Percentiles rank a stretch among this genome's conserved stretches.
phyloP scores from a whole-genome alignment of 352 stramenopile species.

The Globisporangium paddicum region DNA sequence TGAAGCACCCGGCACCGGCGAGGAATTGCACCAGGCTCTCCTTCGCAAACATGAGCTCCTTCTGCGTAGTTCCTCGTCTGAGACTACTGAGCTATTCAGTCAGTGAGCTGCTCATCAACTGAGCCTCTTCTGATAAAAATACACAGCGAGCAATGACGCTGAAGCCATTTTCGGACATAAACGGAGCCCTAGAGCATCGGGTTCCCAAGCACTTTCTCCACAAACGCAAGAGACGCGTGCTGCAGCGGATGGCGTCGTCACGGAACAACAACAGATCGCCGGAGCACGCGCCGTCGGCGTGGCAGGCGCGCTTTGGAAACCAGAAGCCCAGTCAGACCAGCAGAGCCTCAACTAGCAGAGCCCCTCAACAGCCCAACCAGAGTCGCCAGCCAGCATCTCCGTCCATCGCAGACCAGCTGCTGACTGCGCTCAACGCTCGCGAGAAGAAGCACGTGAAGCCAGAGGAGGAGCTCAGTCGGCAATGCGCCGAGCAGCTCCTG shows the following conservation, averaged over 20 bases:
- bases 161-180: constrained; percentile 1
- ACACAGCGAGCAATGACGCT: background rate
- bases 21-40: constrained; percentile 64
- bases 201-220: background rate
- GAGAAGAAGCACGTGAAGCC: constrained; percentile 13
- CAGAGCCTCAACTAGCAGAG: constrained; percentile 1
- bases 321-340: constrained; percentile 17
- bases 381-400: constrained; percentile 3
- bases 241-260: background rate
- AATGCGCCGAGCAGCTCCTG: constrained; percentile 50
- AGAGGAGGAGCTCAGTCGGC: constrained; percentile 29
- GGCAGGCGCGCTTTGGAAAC: constrained; percentile 54
- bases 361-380: background rate
- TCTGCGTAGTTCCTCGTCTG: background rate
- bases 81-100: background rate
- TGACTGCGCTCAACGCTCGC: constrained; percentile 24
- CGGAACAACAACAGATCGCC: constrained; percentile 6
- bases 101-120: background rate
- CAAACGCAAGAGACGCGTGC: background rate
- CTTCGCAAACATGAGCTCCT: constrained; percentile 46
- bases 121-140: constrained; percentile 1
- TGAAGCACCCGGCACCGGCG: constrained; percentile 52
- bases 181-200: background rate
- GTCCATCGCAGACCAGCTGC: constrained; percentile 35
- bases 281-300: constrained; percentile 31